Evolutionary conservation across 176 grass and related monocot species (phyloP), one percentile per base, ranked within the genome.

Genomic region (Avena atlantica): DNA sequence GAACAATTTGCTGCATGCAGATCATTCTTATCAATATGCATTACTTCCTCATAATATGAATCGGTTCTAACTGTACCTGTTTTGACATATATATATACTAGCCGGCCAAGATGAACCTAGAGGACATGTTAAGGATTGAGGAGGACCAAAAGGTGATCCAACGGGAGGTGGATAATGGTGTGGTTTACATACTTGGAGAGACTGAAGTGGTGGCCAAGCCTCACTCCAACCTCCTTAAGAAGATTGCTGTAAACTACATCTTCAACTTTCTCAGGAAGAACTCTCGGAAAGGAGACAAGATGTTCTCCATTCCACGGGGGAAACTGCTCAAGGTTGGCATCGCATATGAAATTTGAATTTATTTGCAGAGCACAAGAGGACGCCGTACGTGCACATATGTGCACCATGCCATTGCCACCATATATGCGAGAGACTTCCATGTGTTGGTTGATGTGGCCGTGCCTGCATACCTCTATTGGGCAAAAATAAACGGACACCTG

Each of bases 261-360:
- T 97, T 94, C 70, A 77, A 70, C 25, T 92, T 92, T 45, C 10
- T 97, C 25, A 87, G 84, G 65, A 92, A 89, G 74, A 97, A 97
- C 80, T 89, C 89, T 21, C 81, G 94, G 45, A 87, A 90, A 58
- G 87, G 89, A 67, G 89, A 93, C 27, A 89, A 94, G 73, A 79
- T 82, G 50, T 76, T 97, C 58, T 85, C 66, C 12, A 97, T 97
- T 79, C 94, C 94, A 2, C 85, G 87, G 8, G 79, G 85, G 37
- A 52, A 92, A 65, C 60, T 97, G 20, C 90, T 97, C 17, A 97
- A 97, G 76, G 86, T 97, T 66, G 90, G 94, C 24, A 87, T 97
- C 60, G 76, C 85, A 20, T 94, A 94, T 66, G 94, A 97, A 84
- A 92, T 97, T 23, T 97, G 78, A 50, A 24, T 36, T 24, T 23